Evolutionary conservation across 108 stramenopile species (phyloP).

Genomic region (Skeletonema grethae): DNA sequence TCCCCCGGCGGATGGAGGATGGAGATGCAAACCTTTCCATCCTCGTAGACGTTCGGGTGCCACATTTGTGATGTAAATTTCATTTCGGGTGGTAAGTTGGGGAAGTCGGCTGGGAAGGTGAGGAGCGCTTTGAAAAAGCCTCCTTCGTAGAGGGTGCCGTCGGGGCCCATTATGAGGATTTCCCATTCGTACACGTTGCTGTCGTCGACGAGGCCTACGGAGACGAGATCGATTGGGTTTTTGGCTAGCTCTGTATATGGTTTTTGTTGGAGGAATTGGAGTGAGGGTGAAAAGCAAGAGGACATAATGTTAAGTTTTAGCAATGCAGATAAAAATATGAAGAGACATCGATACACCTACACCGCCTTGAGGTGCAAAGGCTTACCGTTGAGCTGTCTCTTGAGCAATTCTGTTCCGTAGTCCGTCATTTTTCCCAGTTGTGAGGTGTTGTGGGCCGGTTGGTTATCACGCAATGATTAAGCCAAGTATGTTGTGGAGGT

Average conservation of each 20-base stretch:
- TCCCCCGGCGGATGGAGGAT: constrained; percentile 99
- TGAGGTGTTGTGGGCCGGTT: not conserved
- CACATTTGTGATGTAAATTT: constrained; percentile 96
- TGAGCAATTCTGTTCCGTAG: constrained; percentile 85
- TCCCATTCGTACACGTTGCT: constrained; percentile 95
- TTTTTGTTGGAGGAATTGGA: not conserved
- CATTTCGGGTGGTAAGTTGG: constrained; percentile 95
- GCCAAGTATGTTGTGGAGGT: too few relatives aligned
- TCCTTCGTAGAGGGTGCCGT: constrained; percentile 91
- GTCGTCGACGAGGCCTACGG: constrained; percentile 85
- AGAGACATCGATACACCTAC: not conserved
- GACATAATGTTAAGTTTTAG: not conserved
- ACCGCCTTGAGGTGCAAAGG: not conserved
- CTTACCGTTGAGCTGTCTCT: constrained; percentile 84
- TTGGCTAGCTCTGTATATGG: constrained; percentile 68
- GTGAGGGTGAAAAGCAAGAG: not conserved
- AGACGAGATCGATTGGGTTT: constrained; percentile 91
- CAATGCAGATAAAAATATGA: not conserved
- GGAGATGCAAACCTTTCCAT: constrained; percentile 95
- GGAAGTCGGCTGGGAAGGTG: constrained; percentile 95
- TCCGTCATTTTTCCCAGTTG: constrained; percentile 60
- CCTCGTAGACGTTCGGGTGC: constrained; percentile 96
- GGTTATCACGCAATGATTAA: not conserved
- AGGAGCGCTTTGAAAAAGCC: constrained; percentile 97
- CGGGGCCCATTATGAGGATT: constrained; percentile 94